These are phyloP conservation scores for Pontederia crassipes DNA, from an alignment of 176 grass and related monocot species.

Conservation along the genomic window DNA sequence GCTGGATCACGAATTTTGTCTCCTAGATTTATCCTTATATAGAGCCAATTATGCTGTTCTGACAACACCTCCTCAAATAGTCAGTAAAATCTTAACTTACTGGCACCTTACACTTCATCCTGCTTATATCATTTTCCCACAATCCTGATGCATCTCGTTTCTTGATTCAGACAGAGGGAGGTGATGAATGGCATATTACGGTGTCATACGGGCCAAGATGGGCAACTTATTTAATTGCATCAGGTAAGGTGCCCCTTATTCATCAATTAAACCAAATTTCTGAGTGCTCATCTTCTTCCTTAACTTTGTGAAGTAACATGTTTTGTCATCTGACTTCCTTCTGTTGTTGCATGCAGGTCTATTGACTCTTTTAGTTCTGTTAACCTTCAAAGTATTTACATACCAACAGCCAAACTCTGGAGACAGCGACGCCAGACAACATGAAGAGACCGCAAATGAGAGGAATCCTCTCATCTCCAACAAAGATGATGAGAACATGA, in stretches of 20 bases:
- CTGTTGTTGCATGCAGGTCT: conserved; percentile 19
- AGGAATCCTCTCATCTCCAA: conserved; percentile 25
- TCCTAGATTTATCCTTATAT: conserved; percentile 30
- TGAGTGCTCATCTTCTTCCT: too few relatives aligned
- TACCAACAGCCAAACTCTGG: conserved; percentile 12
- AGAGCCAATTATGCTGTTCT: conserved; percentile 34
- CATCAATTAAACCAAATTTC: too few relatives aligned
- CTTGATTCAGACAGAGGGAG: conserved; percentile 17
- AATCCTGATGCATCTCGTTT: conserved; percentile 5
- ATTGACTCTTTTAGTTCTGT: conserved; percentile 34
- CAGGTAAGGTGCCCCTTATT: conserved; percentile 24
- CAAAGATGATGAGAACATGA: conserved; percentile 50
- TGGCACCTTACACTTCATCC: background rate
- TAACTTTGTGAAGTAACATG: background rate
- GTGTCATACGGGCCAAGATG: conserved; percentile 59
- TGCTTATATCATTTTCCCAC: background rate
- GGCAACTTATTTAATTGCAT: conserved; percentile 48
- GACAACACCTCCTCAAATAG: conserved; percentile 24
- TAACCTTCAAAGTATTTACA: conserved; percentile 42
- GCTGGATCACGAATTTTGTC: conserved; percentile 19
- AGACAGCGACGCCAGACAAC: conserved; percentile 3
- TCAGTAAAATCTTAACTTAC: conserved; percentile 21
- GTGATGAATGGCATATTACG: conserved; percentile 33
- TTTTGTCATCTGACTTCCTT: background rate
- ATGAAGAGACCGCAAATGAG: background rate